Evolutionary conservation across 2,329 filamentous ascomycete genomes (phyloP), one percentile per base, ranked within the genome.

Genomic region (Hymenoscyphus albidus): DNA sequence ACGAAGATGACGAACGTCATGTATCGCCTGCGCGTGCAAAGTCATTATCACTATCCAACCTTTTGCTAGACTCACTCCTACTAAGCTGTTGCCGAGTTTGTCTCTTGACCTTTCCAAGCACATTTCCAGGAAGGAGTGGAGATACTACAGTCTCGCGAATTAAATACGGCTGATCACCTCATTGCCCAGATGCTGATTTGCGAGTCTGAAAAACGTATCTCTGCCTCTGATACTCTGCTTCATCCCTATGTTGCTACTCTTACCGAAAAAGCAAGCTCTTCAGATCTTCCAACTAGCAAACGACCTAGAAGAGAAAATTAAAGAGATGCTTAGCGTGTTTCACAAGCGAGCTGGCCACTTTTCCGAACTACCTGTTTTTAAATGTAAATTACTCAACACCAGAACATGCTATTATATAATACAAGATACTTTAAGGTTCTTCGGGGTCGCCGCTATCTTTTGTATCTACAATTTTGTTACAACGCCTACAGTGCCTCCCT

Each of bases 1-100:
- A 64, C 44, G 62, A 64, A 64, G 62, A 64, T 59, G 42, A 64
- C 42, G 57, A 64, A 40, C 62, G 62, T 60, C 56, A 64, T 60
- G 1, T 27, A 54, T 44, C 59, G 22, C 39, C 57, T 38, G 40
- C 57, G 31, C 14, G 42, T 27, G 40, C 57, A 18, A 57, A 64
- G 44, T 64, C 44, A 38, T 64, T 16, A 38, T 64, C n/a, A 59
- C 60, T 27, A 55, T 59, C 32, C 27, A 59, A 42, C 56, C 56
- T 58, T 58, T 58, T 58, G 56, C 56, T 58, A 58, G 56, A 58
- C 56, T 58, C 16, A 58, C 56, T 58, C 56, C n/a, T 35, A n/a
- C 56, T 58, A 4, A 58, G 32, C 56, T 58, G 31, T 38, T 58
- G 22, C 56, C 56, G 56, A 32, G 31, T 27, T 39, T 58, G 56